These are phyloP conservation scores for Sporothrix globosa DNA, from an alignment of 2,329 filamentous ascomycete species.

Conservation along the genomic window DNA sequence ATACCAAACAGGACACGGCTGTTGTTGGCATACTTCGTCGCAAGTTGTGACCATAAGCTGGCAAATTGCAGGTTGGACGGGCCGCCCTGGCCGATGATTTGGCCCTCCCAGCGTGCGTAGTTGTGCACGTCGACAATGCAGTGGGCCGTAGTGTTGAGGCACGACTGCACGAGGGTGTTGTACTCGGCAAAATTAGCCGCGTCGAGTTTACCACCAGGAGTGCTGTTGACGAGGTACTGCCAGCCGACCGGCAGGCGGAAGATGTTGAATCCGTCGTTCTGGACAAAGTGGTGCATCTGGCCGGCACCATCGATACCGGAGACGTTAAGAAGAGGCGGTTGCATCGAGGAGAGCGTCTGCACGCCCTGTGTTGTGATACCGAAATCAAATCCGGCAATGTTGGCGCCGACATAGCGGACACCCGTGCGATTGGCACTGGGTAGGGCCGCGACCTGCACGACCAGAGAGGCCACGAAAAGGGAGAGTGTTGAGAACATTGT, in stretches of 20 bases:
- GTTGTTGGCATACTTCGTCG: conserved; percentile 59
- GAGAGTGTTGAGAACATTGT: conserved; percentile 20
- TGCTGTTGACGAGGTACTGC: conserved; percentile 55
- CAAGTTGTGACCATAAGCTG: conserved; percentile 61
- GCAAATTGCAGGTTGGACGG: conserved; percentile 65
- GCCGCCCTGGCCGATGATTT: conserved; percentile 67
- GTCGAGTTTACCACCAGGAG: conserved; percentile 51
- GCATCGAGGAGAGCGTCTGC: neutral
- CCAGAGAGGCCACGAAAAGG: neutral
- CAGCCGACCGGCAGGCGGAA: conserved; percentile 54
- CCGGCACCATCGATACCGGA: conserved; percentile 34
- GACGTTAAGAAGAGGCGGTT: neutral
- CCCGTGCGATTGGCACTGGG: conserved; percentile 24
- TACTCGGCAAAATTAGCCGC: conserved; percentile 50
- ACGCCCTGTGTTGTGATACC: conserved; percentile 43
- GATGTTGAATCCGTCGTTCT: conserved; percentile 58
- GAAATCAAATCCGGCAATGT: conserved; percentile 54
- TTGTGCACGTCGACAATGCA: conserved; percentile 60
- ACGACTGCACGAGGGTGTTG: conserved; percentile 55
- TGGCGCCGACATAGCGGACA: conserved; percentile 25
- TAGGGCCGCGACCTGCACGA: conserved; percentile 18
- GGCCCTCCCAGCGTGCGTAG: conserved; percentile 63
- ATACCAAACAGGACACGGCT: conserved; percentile 64
- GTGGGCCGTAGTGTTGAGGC: conserved; percentile 51
- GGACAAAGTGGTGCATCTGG: conserved; percentile 61